Conservation (phyloP, 139 green algal species). For the Volvox africanus region DNA sequence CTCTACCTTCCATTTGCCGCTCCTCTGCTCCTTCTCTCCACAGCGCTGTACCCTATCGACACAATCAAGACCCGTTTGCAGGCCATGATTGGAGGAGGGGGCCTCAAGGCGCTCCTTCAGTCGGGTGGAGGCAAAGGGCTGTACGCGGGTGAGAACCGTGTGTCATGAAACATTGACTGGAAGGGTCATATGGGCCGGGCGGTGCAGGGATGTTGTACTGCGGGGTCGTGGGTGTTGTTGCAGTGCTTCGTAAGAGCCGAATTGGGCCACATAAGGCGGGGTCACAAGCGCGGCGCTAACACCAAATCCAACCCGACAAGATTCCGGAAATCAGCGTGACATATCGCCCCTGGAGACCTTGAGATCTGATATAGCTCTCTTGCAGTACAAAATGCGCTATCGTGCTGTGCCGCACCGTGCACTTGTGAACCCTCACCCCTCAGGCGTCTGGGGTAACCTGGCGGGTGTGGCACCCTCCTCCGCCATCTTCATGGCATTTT, state of each 20-base stretch:
- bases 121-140: conserved; percentile 85
- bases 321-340: too few relatives aligned
- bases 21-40: not conserved
- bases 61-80: conserved; percentile 99
- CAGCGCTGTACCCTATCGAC: conserved; percentile 97
- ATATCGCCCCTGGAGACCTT: too few relatives aligned
- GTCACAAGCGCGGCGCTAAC: too few relatives aligned
- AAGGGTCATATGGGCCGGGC: too few relatives aligned
- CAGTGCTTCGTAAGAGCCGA: too few relatives aligned
- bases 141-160: conserved; percentile 83
- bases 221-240: too few relatives aligned
- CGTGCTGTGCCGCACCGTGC: too few relatives aligned
- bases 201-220: too few relatives aligned
- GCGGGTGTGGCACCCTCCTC: conserved; percentile 85
- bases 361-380: too few relatives aligned
- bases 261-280: too few relatives aligned
- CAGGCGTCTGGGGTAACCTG: conserved; percentile 87
- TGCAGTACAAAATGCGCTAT: too few relatives aligned
- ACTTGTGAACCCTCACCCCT: not conserved
- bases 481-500: conserved; percentile 96
- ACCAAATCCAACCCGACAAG: too few relatives aligned
- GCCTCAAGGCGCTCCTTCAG: conserved; percentile 79
- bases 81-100: conserved; percentile 84
- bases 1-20: not conserved
- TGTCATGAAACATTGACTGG: not conserved